These are phyloP conservation scores for Metschnikowia anglica DNA, from an alignment of 805 yeast genomes.

Conservation along the genomic window DNA sequence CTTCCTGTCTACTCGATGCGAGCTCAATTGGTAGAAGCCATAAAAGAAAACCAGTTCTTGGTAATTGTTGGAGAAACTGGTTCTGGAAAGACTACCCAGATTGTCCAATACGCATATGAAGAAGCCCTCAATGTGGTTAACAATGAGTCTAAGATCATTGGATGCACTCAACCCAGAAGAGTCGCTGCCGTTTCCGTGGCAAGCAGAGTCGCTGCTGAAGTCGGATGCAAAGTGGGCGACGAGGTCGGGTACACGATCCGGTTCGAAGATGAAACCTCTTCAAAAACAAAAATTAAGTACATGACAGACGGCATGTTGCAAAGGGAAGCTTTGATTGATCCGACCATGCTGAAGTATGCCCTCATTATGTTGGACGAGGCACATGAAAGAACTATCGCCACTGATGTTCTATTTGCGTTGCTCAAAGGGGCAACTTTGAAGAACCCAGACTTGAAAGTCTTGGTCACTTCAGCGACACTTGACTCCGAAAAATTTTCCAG, in stretches of 20 bases:
- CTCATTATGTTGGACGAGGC: constrained; percentile 96
- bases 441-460: constrained; percentile 72
- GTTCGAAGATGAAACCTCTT: constrained; percentile 66
- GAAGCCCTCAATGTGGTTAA: constrained; percentile 51
- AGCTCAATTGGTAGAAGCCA: constrained; percentile 54
- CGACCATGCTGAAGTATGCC: constrained; percentile 70
- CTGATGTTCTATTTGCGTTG: constrained; percentile 87
- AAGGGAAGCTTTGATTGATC: constrained; percentile 82
- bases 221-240: constrained; percentile 62
- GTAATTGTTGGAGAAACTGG: constrained; percentile 92
- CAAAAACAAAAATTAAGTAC: constrained; percentile 72
- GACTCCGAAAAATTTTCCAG: constrained; percentile 82
- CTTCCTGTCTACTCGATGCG: constrained; percentile 75
- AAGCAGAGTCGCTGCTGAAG: constrained; percentile 78
- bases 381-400: constrained; percentile 92
- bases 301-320: constrained; percentile 98
- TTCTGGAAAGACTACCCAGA: constrained; percentile 48
- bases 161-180: constrained; percentile 80
- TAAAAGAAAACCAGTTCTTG: constrained; percentile 75
- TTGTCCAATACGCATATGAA: constrained; percentile 48
- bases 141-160: constrained; percentile 38
- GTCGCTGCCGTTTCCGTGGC: constrained; percentile 85
- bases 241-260: constrained; percentile 86
- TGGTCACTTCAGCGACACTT: constrained; percentile 91
- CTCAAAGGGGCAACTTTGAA: constrained; percentile 67